Conservation (phyloP, 73 alveolate species). For the Tetrahymena elliotti region DNA sequence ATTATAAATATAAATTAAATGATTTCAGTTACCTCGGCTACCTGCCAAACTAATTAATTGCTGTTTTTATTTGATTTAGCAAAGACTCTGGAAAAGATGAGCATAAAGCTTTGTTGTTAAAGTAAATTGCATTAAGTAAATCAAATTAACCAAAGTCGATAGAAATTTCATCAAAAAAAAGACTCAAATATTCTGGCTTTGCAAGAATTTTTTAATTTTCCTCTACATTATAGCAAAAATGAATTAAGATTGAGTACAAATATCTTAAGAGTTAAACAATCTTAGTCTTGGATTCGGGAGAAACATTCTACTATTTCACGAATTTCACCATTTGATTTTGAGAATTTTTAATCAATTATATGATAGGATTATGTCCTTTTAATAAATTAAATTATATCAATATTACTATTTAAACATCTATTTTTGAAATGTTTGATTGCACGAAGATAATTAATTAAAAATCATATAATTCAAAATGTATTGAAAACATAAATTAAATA, state of each 20-base stretch:
- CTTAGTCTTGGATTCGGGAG: constrained; percentile 1
- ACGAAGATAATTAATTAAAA: too few species aligned
- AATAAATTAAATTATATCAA: too few species aligned
- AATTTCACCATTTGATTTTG: constrained; percentile 11
- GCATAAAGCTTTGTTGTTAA: constrained; percentile 20
- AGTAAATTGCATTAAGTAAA: constrained; percentile 6
- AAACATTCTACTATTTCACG: not conserved
- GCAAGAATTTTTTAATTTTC: constrained; percentile 15
- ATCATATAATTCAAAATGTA: too few species aligned
- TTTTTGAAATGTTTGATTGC: too few species aligned
- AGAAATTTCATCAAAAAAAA: constrained; percentile 27
- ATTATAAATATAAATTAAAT: not conserved
- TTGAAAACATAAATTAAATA: too few species aligned
- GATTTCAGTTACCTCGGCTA: not conserved
- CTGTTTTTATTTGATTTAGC: not conserved
- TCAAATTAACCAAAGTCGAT: constrained; percentile 22
- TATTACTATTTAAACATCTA: not conserved
- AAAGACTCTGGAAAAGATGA: constrained; percentile 1
- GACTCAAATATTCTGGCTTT: constrained; percentile 5
- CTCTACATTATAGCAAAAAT: constrained; percentile 14
- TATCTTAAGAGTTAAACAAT: constrained; percentile 8
- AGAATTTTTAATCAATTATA: constrained; percentile 23
- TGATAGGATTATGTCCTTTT: constrained; percentile 21
- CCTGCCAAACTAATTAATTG: constrained; percentile 2
- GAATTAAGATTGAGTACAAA: constrained; percentile 1